phyloP scores from a whole-genome alignment of 345 rosid species.

The Carallia brachiata region DNA sequence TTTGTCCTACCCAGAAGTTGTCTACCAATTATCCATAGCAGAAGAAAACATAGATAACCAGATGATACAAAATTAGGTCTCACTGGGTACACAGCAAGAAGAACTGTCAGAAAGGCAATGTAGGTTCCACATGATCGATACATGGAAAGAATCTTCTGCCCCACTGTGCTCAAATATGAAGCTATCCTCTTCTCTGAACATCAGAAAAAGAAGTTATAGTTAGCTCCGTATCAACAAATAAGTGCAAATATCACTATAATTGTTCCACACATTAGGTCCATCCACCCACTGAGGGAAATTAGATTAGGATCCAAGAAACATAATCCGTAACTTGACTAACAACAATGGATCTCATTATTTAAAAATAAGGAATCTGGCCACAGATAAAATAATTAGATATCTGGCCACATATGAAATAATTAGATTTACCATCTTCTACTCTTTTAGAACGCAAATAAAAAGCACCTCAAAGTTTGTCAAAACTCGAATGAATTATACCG shows the following conservation, averaged over 20 bases:
- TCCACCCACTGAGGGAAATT: too few relatives aligned
- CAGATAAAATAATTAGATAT: too few relatives aligned
- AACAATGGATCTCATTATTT: too few relatives aligned
- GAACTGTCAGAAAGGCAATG: constrained; percentile 44
- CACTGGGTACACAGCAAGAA: constrained; percentile 39
- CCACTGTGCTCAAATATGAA: constrained; percentile 33
- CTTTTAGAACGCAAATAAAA: neutral
- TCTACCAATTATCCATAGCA: constrained; percentile 44
- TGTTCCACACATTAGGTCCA: too few relatives aligned
- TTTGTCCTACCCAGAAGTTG: constrained; percentile 39
- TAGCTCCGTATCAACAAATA: neutral
- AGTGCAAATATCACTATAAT: too few relatives aligned
- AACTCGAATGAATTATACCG: constrained; percentile 28
- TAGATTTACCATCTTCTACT: too few relatives aligned
- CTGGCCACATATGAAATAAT: too few relatives aligned
- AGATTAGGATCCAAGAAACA: too few relatives aligned
- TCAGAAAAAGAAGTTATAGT: constrained; percentile 3
- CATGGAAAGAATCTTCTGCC: constrained; percentile 36
- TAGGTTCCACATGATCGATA: constrained; percentile 47
- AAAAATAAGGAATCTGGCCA: too few relatives aligned
- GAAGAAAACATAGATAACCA: constrained; percentile 45
- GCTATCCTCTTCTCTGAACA: constrained; percentile 36
- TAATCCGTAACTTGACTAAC: too few relatives aligned
- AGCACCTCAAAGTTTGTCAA: neutral
- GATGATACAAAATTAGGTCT: constrained; percentile 37